A percentile compares a stretch with the other conserved stretches of the same genome.
phyloP scores from a whole-genome alignment of 768 basidiomycete genomes.

The Lentinula guzmanii region DNA sequence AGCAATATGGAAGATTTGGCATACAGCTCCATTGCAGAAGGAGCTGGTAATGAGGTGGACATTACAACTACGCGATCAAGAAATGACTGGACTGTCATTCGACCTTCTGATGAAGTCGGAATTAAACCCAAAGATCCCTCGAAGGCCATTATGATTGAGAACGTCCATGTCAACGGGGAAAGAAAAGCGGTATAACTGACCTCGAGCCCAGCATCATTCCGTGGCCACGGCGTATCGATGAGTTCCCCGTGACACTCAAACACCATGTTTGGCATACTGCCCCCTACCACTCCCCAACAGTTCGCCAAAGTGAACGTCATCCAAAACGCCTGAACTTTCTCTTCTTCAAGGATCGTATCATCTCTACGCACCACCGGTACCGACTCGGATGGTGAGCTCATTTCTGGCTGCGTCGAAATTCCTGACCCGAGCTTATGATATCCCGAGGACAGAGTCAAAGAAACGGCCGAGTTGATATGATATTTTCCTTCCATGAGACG shows the following conservation, averaged over 20 bases:
- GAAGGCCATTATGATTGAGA: not conserved
- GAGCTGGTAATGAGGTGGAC: not conserved
- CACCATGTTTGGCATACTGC: not conserved
- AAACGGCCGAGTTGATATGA: conserved; percentile 27
- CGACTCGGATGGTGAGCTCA: too few species aligned
- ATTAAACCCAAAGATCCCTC: not conserved
- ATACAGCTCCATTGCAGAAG: not conserved
- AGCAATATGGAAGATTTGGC: conserved; percentile 14
- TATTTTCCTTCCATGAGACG: conserved; percentile 37
- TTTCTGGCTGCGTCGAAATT: not conserved
- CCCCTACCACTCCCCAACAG: conserved; percentile 23
- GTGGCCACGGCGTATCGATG: conserved; percentile 6
- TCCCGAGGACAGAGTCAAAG: conserved; percentile 18
- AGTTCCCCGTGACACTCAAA: not conserved
- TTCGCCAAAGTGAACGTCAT: conserved; percentile 26
- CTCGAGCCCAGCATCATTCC: not conserved
- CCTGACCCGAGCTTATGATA: conserved; percentile 12
- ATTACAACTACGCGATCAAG: not conserved
- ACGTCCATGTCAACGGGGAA: not conserved
- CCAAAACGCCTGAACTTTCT: conserved; percentile 37
- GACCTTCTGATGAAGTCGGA: not conserved
- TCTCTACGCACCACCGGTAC: too few species aligned
- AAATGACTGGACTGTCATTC: not conserved
- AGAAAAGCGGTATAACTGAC: not conserved
- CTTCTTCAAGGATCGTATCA: conserved; percentile 14